phyloP scores from a whole-genome alignment of 2,329 filamentous ascomycete genomes.

The Hypoxylon sp. region DNA sequence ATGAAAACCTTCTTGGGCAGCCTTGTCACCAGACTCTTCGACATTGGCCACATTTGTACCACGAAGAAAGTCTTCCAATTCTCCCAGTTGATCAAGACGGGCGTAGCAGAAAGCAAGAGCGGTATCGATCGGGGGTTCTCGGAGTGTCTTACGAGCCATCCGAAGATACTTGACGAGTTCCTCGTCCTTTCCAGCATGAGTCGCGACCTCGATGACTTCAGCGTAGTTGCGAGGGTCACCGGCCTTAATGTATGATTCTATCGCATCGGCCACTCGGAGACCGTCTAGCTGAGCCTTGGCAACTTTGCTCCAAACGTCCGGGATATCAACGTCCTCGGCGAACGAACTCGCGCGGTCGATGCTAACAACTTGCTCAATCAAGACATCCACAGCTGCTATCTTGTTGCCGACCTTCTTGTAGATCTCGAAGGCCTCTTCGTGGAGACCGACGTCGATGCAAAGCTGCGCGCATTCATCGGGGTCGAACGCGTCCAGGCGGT shows the following conservation, averaged over 20 bases:
- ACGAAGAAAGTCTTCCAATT: slow-evolving; percentile 96
- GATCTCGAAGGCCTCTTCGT: slow-evolving; percentile 97
- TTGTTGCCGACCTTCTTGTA: slow-evolving; percentile 98
- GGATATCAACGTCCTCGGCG: slow-evolving; percentile 91
- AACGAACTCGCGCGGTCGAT: slow-evolving; percentile 97
- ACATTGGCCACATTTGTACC: slow-evolving; percentile 94
- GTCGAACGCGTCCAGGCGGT: slow-evolving; percentile 88
- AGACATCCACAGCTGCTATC: slow-evolving; percentile 85
- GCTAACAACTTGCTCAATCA: slow-evolving; percentile 96
- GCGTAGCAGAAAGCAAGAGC: slow-evolving; percentile 94
- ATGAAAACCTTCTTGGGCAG: slow-evolving; percentile 92
- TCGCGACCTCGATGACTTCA: slow-evolving; percentile 96
- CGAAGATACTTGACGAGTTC: slow-evolving; percentile 96
- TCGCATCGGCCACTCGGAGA: slow-evolving; percentile 89
- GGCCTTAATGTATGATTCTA: slow-evolving; percentile 97
- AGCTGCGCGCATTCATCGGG: slow-evolving; percentile 92
- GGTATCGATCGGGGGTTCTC: slow-evolving; percentile 94
- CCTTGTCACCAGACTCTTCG: slow-evolving; percentile 97
- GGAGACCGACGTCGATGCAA: slow-evolving; percentile 93
- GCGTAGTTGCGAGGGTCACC: slow-evolving; percentile 91
- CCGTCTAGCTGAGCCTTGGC: slow-evolving; percentile 98
- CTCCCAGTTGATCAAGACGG: slow-evolving; percentile 87
- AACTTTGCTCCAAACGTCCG: slow-evolving; percentile 98
- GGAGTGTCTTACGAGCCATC: slow-evolving; percentile 97
- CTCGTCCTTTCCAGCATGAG: slow-evolving; percentile 95